Percentiles rank a stretch among this genome's conserved stretches.
These are phyloP conservation scores for Zygotorulaspora chibaensis DNA, from an alignment of 805 yeast genomes.

Conservation along the genomic window DNA sequence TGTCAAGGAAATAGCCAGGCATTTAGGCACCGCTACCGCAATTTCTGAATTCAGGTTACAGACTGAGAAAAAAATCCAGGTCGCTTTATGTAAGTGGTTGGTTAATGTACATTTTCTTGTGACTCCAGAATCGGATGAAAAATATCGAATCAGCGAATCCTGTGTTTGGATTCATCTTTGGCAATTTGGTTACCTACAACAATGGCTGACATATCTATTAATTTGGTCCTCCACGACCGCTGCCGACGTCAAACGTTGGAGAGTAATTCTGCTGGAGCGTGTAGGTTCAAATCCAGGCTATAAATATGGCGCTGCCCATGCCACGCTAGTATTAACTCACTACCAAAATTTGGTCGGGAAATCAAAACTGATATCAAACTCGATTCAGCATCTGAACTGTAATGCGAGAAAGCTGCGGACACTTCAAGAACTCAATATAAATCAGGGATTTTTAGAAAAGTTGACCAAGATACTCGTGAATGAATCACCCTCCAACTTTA, in stretches of 20 bases:
- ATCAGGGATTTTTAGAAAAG: constrained; percentile 9
- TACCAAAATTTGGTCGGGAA: constrained; percentile 16
- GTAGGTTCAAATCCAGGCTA: constrained; percentile 25
- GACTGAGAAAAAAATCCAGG: constrained; percentile 26
- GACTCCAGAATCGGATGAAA: constrained; percentile 14
- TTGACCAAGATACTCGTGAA: constrained; percentile 14
- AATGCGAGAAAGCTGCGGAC: constrained; percentile 16
- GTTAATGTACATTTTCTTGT: constrained; percentile 29
- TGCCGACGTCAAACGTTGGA: constrained; percentile 31
- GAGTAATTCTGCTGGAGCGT: constrained; percentile 24
- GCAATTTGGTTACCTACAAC: constrained; percentile 36
- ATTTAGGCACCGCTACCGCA: constrained; percentile 31
- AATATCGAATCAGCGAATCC: constrained; percentile 6
- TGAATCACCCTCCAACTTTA: constrained; percentile 9
- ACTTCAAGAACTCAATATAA: constrained; percentile 16
- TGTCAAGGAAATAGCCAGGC: constrained; percentile 27
- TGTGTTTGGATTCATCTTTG: constrained; percentile 36
- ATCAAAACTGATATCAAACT: constrained; percentile 13
- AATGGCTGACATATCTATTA: constrained; percentile 34
- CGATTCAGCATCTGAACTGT: constrained; percentile 15
- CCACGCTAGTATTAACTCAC: constrained; percentile 23
- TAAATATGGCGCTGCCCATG: constrained; percentile 17
- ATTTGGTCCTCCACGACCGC: constrained; percentile 31
- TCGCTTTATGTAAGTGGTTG: constrained; percentile 34
- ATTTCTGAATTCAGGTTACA: constrained; percentile 18